Evolutionary conservation across 1,139 yeast species (phyloP).

Genomic region (Taphrina communis): DNA sequence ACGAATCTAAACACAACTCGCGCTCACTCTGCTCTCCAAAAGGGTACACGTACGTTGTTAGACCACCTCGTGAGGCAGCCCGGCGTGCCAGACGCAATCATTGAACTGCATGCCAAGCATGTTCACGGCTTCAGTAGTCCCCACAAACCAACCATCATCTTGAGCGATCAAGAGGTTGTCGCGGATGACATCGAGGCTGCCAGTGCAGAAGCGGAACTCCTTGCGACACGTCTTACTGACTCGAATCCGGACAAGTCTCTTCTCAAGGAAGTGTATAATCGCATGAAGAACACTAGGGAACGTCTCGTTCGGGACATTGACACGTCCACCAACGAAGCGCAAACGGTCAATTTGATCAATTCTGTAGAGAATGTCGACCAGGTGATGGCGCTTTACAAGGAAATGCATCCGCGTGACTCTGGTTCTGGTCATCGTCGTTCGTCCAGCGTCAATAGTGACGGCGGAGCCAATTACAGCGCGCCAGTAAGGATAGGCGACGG

Average conservation of each 20-base stretch:
- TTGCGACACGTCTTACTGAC: conserved; percentile 17
- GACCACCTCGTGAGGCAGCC: conserved; percentile 34
- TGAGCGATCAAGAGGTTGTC: conserved; percentile 23
- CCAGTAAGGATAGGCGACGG: neutral
- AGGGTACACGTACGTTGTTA: conserved; percentile 24
- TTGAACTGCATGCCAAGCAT: conserved; percentile 31
- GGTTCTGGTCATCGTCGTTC: conserved; percentile 5
- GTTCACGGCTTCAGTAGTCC: conserved; percentile 20
- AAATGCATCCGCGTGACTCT: conserved; percentile 8
- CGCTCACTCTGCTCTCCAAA: conserved; percentile 25
- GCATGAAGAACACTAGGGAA: conserved; percentile 21
- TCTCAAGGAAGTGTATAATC: conserved; percentile 20
- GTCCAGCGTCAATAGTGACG: neutral
- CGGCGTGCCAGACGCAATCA: conserved; percentile 29
- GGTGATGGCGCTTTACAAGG: conserved; percentile 20
- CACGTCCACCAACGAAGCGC: conserved; percentile 22
- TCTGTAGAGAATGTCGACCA: conserved; percentile 25
- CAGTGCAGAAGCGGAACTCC: conserved; percentile 30
- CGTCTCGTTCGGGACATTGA: conserved; percentile 20
- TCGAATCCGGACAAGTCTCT: conserved; percentile 14
- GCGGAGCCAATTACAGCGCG: neutral
- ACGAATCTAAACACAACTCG: conserved; percentile 16
- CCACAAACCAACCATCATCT: conserved; percentile 26
- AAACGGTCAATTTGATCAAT: conserved; percentile 20
- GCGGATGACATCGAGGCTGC: conserved; percentile 29